Conservation (phyloP, 2,329 filamentous ascomycete genomes). For the Aureobasidium musti region DNA sequence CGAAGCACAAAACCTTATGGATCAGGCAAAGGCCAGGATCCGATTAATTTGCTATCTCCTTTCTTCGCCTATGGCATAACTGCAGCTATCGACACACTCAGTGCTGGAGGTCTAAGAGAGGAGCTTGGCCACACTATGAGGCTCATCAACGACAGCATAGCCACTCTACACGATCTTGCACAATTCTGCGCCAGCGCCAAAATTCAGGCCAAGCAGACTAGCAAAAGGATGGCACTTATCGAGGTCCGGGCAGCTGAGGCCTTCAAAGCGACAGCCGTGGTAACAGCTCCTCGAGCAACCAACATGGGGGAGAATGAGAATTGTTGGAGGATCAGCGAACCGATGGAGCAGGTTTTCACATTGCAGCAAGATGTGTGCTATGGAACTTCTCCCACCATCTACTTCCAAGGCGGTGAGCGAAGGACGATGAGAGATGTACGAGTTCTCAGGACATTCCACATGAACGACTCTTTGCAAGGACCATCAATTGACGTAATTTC, state of each 20-base stretch:
- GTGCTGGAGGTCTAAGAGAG: conserved; percentile 54
- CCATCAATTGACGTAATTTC: not conserved
- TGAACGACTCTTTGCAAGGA: not conserved
- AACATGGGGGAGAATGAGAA: not conserved
- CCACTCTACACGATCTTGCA: conserved; percentile 10
- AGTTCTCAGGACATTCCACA: not conserved
- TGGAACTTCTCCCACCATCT: conserved; percentile 36
- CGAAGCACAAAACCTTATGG: conserved; percentile 33
- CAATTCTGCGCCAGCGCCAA: conserved; percentile 27
- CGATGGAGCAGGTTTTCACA: conserved; percentile 38
- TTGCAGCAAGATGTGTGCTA: conserved; percentile 42
- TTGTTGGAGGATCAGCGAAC: conserved; percentile 39
- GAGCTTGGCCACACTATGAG: conserved; percentile 18
- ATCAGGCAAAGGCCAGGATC: conserved; percentile 24
- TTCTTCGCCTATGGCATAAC: conserved; percentile 64
- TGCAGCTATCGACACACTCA: conserved; percentile 66
- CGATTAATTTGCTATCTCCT: conserved; percentile 43
- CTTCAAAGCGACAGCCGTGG: not conserved
- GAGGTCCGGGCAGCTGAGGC: conserved; percentile 1
- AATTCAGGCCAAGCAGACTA: conserved; percentile 14
- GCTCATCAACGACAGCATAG: conserved; percentile 10
- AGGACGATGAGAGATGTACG: conserved; percentile 10
- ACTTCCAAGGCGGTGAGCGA: conserved; percentile 36
- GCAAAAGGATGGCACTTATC: conserved; percentile 26
- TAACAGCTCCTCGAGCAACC: conserved; percentile 3